Base-by-base conservation (phyloP, 345 rosid genomes). In the Pugionium cornutum region DNA sequence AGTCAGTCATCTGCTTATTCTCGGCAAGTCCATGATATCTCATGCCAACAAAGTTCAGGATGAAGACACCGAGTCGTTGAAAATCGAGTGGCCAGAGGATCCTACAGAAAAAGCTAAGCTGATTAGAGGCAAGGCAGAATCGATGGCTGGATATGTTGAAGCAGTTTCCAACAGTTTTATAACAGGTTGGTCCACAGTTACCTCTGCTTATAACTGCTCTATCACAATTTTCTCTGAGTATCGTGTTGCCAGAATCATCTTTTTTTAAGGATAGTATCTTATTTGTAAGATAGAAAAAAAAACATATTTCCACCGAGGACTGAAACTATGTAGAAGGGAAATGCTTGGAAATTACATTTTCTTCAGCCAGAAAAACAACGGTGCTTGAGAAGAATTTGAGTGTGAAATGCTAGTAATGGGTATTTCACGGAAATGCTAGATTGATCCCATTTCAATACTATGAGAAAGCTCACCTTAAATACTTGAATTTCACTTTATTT, bases 11-110 rank as follows among this genome's bases (percentile, higher is more conserved):
- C 83, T 95, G 66, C 83, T 88, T 77, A 69, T 77, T 64, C 83
- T 91, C 0, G 92, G 89, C 31, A 91, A 95, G 77, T 91, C 96
- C 50, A 67, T 87, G 75, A 86, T 84, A 74, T 84, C 91, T 53
- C 76, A 70, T 56, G 66, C 82, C 58, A 88, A 81, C 86, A 87
- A 83, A 78, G 79, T 47, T 62, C 78, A 80, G 73, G 87, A 85
- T 58, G 92, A 81, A 72, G 94, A 85, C 59, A 70, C 78, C 1
- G 91, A 85, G 39, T 68, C 74, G 3, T 41, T 83, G 73, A 82
- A 82, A 55, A 80, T 90, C 50, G 83, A 86, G 59, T 94, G 99
- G 97, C 96, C 99, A 34, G 91, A 85, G 75, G 96, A 90, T 79
- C 83, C 96, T 42, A 66, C 83, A 53, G 97, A 84, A 28, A 94